These are phyloP conservation scores for Rhazya stricta DNA, from an alignment of 257 asterid species.

Conservation along the genomic window DNA sequence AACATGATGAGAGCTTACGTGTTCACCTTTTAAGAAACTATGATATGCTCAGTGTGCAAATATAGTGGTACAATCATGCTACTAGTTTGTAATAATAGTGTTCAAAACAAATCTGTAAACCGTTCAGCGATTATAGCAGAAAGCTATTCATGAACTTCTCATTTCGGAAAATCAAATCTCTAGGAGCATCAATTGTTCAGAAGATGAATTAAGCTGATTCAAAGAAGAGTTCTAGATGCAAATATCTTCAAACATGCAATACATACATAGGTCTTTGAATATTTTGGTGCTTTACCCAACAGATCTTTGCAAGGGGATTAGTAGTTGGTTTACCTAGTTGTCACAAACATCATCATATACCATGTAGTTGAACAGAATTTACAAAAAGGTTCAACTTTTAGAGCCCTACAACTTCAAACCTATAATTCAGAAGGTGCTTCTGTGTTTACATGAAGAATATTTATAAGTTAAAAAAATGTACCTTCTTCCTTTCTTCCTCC, in stretches of 20 bases:
- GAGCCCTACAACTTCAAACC: neutral
- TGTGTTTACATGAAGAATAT: neutral
- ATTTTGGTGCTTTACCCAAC: neutral
- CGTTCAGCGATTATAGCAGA: neutral
- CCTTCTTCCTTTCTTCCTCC: slow-evolving; percentile 85
- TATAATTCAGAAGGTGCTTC: neutral
- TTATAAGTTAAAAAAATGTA: slow-evolving; percentile 17
- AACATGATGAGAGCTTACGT: neutral
- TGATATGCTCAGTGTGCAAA: neutral
- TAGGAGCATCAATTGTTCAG: neutral
- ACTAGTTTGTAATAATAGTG: neutral
- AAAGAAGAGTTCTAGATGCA: neutral
- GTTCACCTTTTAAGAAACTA: neutral
- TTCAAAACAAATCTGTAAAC: neutral
- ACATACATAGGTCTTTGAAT: neutral
- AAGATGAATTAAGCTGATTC: neutral
- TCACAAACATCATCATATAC: neutral
- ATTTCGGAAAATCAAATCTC: neutral
- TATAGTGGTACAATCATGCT: neutral
- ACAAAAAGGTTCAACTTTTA: neutral
- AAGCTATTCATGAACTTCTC: neutral
- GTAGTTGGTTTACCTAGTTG: neutral
- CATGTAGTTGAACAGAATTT: neutral
- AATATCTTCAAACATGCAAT: neutral
- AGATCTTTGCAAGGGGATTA: neutral